These are phyloP conservation scores for Penicillium sp. DNA, from an alignment of 2,329 filamentous ascomycete species.

Conservation along the genomic window DNA sequence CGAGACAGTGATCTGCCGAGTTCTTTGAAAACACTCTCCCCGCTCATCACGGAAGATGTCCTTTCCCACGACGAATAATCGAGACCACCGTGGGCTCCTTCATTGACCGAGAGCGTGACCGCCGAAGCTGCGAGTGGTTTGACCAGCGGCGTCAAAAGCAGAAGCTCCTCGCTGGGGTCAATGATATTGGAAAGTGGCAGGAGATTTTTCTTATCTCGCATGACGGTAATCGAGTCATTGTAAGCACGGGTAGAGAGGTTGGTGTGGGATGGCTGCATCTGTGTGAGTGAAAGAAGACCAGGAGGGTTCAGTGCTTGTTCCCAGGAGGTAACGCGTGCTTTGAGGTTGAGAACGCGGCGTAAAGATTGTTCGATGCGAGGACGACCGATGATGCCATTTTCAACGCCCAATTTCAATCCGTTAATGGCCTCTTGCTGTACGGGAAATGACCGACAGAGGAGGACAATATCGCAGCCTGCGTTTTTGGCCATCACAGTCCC, in stretches of 20 bases:
- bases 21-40: slow-evolving; percentile 89
- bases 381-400: slow-evolving; percentile 85
- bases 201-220: slow-evolving; percentile 83
- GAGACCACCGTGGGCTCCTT: slow-evolving; percentile 51
- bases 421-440: slow-evolving; percentile 91
- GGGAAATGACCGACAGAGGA: slow-evolving; percentile 84
- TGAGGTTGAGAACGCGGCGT: slow-evolving; percentile 76
- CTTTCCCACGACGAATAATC: slow-evolving; percentile 62
- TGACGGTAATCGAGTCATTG: slow-evolving; percentile 89
- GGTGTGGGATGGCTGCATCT: slow-evolving; percentile 81
- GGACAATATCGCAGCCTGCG: slow-evolving; percentile 88
- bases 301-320: slow-evolving; percentile 85
- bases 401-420: slow-evolving; percentile 83
- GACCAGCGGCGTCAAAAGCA: slow-evolving; percentile 84
- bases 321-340: slow-evolving; percentile 87
- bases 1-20: slow-evolving; percentile 85
- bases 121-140: slow-evolving; percentile 91
- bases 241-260: slow-evolving; percentile 83
- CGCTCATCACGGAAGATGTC: slow-evolving; percentile 76
- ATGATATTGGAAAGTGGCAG: slow-evolving; percentile 82
- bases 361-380: slow-evolving; percentile 80
- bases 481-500: slow-evolving; percentile 98
- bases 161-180: slow-evolving; percentile 83
- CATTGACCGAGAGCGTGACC: slow-evolving; percentile 70
- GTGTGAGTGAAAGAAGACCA: slow-evolving; percentile 74